phyloP scores from a whole-genome alignment of 495 filamentous ascomycete species.

The Ascobolus immersus region DNA sequence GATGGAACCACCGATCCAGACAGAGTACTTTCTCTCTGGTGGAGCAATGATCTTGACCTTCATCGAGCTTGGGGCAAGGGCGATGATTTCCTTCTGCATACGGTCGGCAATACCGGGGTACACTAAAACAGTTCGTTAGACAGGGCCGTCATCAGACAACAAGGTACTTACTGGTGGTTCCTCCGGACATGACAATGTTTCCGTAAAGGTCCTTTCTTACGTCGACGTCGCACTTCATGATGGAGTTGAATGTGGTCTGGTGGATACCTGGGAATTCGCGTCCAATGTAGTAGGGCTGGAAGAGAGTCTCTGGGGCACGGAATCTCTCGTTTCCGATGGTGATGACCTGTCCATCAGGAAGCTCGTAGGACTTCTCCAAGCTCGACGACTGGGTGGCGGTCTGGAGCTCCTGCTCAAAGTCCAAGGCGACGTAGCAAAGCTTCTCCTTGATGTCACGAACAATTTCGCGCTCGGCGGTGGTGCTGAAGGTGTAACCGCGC shows the following conservation, averaged over 20 bases:
- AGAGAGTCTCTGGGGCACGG: constrained; percentile 88
- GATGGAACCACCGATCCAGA: constrained; percentile 99
- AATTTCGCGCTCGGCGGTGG: constrained; percentile 92
- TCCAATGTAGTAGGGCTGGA: constrained; percentile 89
- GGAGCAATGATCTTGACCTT: constrained; percentile 96
- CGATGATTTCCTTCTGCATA: constrained; percentile 99
- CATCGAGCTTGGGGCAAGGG: constrained; percentile 96
- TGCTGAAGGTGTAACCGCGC: constrained; percentile 83
- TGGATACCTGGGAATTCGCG: constrained; percentile 94
- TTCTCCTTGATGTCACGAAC: constrained; percentile 94
- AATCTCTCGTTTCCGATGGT: constrained; percentile 92
- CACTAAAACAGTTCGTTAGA: too few species aligned
- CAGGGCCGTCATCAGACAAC: too few species aligned
- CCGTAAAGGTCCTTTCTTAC: constrained; percentile 79
- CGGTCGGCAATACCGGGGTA: constrained; percentile 99
- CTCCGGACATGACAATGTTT: constrained; percentile 91
- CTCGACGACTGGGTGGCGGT: constrained; percentile 91
- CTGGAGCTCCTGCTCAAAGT: constrained; percentile 99
- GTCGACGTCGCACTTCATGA: constrained; percentile 91
- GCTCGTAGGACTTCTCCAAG: constrained; percentile 99
- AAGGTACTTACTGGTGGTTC: too few species aligned
- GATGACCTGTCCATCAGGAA: constrained; percentile 98
- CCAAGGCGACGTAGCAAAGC: constrained; percentile 67
- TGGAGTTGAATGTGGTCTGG: constrained; percentile 89
- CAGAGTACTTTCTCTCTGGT: constrained; percentile 91